Evolutionary conservation across 257 asterid species (phyloP).

Genomic region (Nyctanthes arbortristis): DNA sequence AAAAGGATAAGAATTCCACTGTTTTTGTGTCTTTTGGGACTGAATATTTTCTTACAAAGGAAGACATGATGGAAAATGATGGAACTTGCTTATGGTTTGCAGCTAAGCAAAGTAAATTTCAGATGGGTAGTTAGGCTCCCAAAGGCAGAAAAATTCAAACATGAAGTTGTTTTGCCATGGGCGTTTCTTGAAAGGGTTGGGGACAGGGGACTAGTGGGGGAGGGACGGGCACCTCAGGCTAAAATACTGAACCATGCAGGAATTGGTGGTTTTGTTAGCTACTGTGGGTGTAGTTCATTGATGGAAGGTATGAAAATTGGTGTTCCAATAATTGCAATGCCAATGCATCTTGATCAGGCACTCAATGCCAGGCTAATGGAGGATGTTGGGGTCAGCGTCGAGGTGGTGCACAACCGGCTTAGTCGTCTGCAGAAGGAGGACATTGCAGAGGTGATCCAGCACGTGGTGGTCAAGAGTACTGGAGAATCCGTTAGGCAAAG

Average conservation of each 20-base stretch:
- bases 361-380: neutral
- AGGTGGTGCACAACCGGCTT: neutral
- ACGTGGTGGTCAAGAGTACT: conserved; percentile 25
- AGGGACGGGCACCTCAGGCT: neutral
- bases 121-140: neutral
- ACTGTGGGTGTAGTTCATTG: neutral
- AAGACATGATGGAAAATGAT: neutral
- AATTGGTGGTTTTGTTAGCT: neutral
- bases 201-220: neutral
- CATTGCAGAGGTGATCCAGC: neutral
- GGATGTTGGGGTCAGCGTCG: neutral
- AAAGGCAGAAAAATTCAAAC: neutral
- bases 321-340: neutral
- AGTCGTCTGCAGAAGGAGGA: neutral
- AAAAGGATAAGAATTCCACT: neutral
- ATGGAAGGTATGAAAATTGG: neutral
- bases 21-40: neutral
- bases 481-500: conserved; percentile 28
- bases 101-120: neutral
- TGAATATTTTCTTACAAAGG: neutral
- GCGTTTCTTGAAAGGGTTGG: neutral
- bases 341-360: neutral
- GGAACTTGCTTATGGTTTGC: neutral
- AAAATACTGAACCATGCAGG: neutral
- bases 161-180: neutral